These are phyloP conservation scores for Cladosporium sp. DNA, from an alignment of 2,329 filamentous ascomycete species.

Conservation along the genomic window DNA sequence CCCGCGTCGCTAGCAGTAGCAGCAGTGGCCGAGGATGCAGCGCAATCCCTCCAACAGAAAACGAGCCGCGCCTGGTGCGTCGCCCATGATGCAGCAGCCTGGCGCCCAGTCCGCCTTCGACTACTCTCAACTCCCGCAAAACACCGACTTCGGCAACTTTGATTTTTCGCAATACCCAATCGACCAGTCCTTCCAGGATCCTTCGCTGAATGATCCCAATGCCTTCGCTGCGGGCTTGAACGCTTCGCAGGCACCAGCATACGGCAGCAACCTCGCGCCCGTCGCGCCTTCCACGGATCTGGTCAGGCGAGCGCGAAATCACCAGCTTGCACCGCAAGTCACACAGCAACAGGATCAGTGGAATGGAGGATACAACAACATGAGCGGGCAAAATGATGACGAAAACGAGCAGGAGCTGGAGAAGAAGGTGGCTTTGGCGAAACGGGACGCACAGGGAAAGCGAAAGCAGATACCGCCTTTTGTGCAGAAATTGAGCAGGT, in stretches of 20 bases:
- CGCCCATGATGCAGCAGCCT: slow-evolving; percentile 61
- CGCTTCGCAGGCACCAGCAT: slow-evolving; percentile 28
- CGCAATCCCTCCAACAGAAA: slow-evolving; percentile 53
- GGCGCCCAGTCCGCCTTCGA: slow-evolving; percentile 31
- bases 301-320: slow-evolving; percentile 48
- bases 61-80: slow-evolving; percentile 70
- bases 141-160: slow-evolving; percentile 38
- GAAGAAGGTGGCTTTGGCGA: slow-evolving; percentile 75
- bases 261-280: slow-evolving; percentile 24
- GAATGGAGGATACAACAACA: slow-evolving; percentile 39
- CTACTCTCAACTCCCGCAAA: slow-evolving; percentile 50
- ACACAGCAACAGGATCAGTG: slow-evolving; percentile 39
- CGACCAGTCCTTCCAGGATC: slow-evolving; percentile 39
- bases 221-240: slow-evolving; percentile 33
- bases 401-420: slow-evolving; percentile 79
- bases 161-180: slow-evolving; percentile 32
- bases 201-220: slow-evolving; percentile 39
- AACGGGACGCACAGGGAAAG: slow-evolving; percentile 84
- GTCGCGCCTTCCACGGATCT: slow-evolving; percentile 43
- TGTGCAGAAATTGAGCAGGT: slow-evolving; percentile 98
- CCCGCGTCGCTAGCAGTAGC: background rate
- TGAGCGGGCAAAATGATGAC: slow-evolving; percentile 52
- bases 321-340: slow-evolving; percentile 45
- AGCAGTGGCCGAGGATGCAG: slow-evolving; percentile 11
- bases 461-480: slow-evolving; percentile 96